Evolutionary conservation across 371 early-diverging fungal genomes (phyloP).

Genomic region (Syncephalastrum racemosum): DNA sequence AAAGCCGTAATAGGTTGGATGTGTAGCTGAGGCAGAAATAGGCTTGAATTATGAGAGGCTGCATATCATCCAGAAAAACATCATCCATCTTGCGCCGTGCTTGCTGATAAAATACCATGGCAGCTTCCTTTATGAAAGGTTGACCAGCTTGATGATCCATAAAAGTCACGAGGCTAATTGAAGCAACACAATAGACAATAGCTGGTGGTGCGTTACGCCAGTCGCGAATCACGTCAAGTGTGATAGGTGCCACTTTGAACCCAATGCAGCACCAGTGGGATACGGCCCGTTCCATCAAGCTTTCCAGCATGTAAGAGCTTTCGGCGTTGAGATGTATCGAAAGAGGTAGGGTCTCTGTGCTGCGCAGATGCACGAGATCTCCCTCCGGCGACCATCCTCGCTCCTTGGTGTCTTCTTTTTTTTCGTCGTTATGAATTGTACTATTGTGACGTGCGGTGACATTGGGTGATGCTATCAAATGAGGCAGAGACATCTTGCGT

Average conservation of each 20-base stretch:
- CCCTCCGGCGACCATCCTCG: constrained; percentile 8
- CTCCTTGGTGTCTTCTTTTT: not conserved
- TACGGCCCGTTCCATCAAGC: constrained; percentile 19
- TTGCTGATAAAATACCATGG: constrained; percentile 29
- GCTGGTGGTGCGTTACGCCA: constrained; percentile 25
- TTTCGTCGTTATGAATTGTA: not conserved
- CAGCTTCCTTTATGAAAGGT: constrained; percentile 20
- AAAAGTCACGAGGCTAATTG: constrained; percentile 29
- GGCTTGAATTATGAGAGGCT: constrained; percentile 13
- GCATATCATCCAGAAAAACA: constrained; percentile 17
- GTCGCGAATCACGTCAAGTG: constrained; percentile 14
- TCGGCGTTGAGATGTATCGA: constrained; percentile 14
- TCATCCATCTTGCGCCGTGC: constrained; percentile 33
- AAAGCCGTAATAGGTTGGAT: constrained; percentile 22
- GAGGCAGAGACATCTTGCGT: not conserved
- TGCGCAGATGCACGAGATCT: constrained; percentile 6
- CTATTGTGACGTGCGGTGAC: no score
- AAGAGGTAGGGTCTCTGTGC: constrained; percentile 11
- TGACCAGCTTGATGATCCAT: constrained; percentile 18
- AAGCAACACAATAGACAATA: constrained; percentile 30
- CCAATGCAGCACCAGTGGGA: constrained; percentile 35
- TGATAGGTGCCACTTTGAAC: constrained; percentile 31
- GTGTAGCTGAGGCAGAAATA: constrained; percentile 26
- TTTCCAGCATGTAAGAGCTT: constrained; percentile 18
- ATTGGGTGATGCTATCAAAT: not conserved